phyloP scores from a whole-genome alignment of 2,329 filamentous ascomycete genomes.

The Ophiostoma angusticollis region DNA sequence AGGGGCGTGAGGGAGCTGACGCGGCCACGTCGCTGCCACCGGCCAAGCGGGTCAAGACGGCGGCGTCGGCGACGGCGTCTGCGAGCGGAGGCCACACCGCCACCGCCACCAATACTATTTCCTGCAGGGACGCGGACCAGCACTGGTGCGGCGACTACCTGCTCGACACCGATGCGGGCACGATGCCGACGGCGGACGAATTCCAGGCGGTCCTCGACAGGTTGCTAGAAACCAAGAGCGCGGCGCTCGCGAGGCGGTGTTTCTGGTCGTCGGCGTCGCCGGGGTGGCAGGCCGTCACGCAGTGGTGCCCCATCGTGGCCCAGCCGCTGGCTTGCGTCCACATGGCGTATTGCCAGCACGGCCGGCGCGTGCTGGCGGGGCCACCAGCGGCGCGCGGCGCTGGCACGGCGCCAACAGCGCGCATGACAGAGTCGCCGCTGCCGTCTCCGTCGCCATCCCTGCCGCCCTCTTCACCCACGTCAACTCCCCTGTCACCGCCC shows the following conservation, averaged over 20 bases:
- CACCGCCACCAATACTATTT: too few relatives aligned
- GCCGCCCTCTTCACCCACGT: slow-evolving; percentile 2
- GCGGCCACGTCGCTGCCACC: background rate
- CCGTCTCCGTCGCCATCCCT: background rate
- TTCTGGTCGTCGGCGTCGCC: background rate
- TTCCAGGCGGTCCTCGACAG: slow-evolving; percentile 1
- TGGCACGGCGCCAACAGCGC: too few relatives aligned
- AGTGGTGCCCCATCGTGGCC: slow-evolving; percentile 9
- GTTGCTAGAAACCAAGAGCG: background rate
- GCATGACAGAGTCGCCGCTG: too few relatives aligned
- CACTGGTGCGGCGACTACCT: background rate
- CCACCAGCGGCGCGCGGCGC: background rate
- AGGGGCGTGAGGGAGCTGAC: background rate
- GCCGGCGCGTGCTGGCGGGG: background rate
- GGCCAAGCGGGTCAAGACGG: background rate
- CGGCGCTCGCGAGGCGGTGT: background rate
- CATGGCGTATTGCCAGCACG: slow-evolving; percentile 8
- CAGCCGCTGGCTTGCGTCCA: slow-evolving; percentile 8
- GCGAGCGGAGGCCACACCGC: too few relatives aligned
- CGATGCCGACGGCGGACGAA: background rate
- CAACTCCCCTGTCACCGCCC: slow-evolving; percentile 1
- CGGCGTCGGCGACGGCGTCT: background rate
- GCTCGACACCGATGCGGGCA: background rate
- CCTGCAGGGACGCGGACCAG: too few relatives aligned
- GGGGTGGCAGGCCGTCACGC: background rate